These are phyloP conservation scores for Solanum etuberosum DNA, from an alignment of 257 asterid species.

Conservation along the genomic window DNA sequence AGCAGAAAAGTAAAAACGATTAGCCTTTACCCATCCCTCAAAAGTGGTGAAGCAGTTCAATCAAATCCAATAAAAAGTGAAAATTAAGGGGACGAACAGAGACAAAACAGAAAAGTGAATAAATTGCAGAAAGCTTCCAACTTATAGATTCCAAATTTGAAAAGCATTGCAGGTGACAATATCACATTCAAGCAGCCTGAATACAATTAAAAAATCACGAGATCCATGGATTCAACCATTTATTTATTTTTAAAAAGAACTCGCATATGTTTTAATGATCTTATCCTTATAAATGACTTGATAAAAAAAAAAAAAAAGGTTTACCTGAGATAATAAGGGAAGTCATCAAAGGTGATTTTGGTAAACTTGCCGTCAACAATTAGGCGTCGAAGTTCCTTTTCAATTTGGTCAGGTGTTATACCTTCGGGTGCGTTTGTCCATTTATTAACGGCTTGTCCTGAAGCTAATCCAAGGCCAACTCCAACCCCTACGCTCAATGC, in stretches of 20 bases:
- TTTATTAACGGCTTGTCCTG: slow-evolving; percentile 57
- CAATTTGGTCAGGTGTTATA: slow-evolving; percentile 42
- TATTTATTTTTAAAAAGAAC: no score
- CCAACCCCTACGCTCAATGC: slow-evolving; percentile 92
- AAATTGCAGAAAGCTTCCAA: neutral
- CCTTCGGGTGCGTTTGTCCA: slow-evolving; percentile 44
- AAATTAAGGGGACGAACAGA: neutral
- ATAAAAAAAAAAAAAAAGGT: neutral
- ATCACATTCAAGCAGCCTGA: neutral
- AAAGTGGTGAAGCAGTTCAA: neutral
- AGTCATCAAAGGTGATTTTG: slow-evolving; percentile 47
- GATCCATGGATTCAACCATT: neutral
- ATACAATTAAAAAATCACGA: neutral
- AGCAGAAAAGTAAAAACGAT: neutral
- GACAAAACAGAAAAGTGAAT: neutral
- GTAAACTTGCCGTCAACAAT: slow-evolving; percentile 50
- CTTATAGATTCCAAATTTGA: neutral
- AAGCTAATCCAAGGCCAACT: slow-evolving; percentile 67
- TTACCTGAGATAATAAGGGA: slow-evolving; percentile 87
- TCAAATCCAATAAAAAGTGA: neutral
- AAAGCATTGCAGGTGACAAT: neutral
- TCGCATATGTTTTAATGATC: no score
- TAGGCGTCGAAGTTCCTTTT: slow-evolving; percentile 52
- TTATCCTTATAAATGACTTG: no score
- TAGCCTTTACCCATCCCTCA: neutral